Evolutionary conservation across 495 filamentous ascomycete genomes (phyloP).

Genomic region (Talaromyces stipitatus): DNA sequence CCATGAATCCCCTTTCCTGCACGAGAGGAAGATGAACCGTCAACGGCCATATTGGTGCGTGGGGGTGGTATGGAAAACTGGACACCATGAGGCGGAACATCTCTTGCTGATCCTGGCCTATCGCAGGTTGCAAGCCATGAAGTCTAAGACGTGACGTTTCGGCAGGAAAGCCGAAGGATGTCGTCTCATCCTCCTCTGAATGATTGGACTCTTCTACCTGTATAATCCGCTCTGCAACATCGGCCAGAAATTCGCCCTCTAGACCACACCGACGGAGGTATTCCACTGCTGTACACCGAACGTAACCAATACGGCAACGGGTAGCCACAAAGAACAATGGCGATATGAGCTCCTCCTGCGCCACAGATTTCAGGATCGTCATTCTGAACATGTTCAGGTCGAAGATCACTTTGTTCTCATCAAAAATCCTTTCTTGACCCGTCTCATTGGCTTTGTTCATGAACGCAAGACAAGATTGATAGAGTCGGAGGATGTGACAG

Average conservation of each 20-base stretch:
- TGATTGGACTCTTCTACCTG: not conserved
- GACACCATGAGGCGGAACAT: not conserved
- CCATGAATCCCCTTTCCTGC: not conserved
- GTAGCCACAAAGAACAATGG: conserved; percentile 2
- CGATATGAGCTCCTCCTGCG: not conserved
- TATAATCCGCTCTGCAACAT: not conserved
- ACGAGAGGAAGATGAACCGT: not conserved
- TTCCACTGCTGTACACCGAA: not conserved
- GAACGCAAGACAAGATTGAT: not conserved
- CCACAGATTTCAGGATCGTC: not conserved
- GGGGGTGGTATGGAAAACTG: not conserved
- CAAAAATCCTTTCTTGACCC: conserved; percentile 2
- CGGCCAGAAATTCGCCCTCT: not conserved
- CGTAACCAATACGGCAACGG: not conserved
- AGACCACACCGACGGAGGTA: not conserved
- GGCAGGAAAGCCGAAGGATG: not conserved
- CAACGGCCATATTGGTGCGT: not conserved
- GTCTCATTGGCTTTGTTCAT: not conserved
- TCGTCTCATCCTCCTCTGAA: not conserved
- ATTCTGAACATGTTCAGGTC: conserved; percentile 1
- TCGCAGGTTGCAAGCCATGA: not conserved
- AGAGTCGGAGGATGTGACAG: conserved; percentile 2
- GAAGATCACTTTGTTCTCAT: not conserved
- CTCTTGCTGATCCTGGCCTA: not conserved
- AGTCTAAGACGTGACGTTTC: not conserved